phyloP scores from a whole-genome alignment of 495 filamentous ascomycete species.

The Xylaria grammica region DNA sequence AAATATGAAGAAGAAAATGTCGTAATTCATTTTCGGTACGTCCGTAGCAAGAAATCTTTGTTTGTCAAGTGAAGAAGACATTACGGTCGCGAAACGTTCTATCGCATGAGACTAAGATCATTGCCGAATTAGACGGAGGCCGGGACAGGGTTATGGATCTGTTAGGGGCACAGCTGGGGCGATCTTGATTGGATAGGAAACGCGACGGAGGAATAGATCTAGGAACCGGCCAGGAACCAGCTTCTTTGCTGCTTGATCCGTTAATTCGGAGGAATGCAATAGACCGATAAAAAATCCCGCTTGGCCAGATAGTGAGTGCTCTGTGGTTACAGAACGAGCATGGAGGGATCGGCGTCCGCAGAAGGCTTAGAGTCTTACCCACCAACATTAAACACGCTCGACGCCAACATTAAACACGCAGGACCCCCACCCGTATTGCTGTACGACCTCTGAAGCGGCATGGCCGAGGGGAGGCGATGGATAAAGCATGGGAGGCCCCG shows the following conservation, averaged over 20 bases:
- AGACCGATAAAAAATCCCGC: not conserved
- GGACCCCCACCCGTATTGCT: not conserved
- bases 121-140: too few relatives aligned
- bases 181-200: slow-evolving; percentile 16
- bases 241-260: not conserved
- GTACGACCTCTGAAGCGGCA: not conserved
- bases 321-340: slow-evolving; percentile 13
- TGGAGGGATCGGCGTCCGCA: not conserved
- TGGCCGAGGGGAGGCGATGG: not conserved
- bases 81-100: too few relatives aligned
- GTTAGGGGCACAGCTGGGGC: too few relatives aligned
- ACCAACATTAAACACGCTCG: too few relatives aligned
- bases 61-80: too few relatives aligned
- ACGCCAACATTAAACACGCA: slow-evolving; percentile 5
- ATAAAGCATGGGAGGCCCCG: not conserved
- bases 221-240: not conserved
- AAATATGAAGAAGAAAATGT: not conserved
- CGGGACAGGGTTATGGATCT: not conserved
- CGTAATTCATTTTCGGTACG: not conserved
- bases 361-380: slow-evolving; percentile 7
- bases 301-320: not conserved
- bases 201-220: not conserved
- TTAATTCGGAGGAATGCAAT: slow-evolving; percentile 5
- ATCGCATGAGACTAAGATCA: too few relatives aligned
- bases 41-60: not conserved